phyloP scores from a whole-genome alignment of 2,329 filamentous ascomycete genomes.

The Scedosporium minutisporum region DNA sequence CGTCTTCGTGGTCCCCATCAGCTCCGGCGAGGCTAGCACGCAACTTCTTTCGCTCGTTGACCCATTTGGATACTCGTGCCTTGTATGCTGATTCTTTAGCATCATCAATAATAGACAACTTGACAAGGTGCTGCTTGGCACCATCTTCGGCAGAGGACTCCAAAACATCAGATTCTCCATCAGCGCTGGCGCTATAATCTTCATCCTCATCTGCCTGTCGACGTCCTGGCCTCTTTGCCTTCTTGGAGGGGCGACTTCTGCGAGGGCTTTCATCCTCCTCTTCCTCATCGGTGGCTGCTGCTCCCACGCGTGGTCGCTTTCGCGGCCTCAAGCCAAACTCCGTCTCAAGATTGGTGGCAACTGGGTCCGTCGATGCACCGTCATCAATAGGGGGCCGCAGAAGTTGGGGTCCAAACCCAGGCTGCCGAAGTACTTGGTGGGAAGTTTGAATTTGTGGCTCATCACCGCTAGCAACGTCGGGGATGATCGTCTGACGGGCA shows the following conservation, averaged over 20 bases:
- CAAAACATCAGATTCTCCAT: background rate
- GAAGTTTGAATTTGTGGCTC: conserved; percentile 35
- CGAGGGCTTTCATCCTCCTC: conserved; percentile 8
- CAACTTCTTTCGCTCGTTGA: conserved; percentile 19
- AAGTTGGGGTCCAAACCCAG: conserved; percentile 50
- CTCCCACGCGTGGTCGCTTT: conserved; percentile 24
- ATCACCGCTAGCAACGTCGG: conserved; percentile 24
- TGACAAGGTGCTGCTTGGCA: conserved; percentile 20
- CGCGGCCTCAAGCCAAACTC: conserved; percentile 51
- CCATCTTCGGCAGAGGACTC: conserved; percentile 6
- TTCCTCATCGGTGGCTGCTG: conserved; percentile 21
- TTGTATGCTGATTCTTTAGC: conserved; percentile 80
- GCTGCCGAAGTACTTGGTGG: conserved; percentile 63
- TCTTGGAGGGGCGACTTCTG: background rate
- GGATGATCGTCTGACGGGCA: conserved; percentile 24
- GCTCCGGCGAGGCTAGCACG: conserved; percentile 12
- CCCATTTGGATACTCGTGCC: conserved; percentile 65
- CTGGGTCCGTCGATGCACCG: background rate
- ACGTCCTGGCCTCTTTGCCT: conserved; percentile 2
- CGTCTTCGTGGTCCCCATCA: conserved; percentile 17
- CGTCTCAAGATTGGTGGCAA: background rate
- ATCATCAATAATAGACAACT: conserved; percentile 64
- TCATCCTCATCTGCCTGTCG: conserved; percentile 8
- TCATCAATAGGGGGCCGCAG: background rate
- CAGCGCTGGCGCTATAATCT: conserved; percentile 4